Conservation (phyloP, 306 rosid species). For the Vachellia pachyceras region DNA sequence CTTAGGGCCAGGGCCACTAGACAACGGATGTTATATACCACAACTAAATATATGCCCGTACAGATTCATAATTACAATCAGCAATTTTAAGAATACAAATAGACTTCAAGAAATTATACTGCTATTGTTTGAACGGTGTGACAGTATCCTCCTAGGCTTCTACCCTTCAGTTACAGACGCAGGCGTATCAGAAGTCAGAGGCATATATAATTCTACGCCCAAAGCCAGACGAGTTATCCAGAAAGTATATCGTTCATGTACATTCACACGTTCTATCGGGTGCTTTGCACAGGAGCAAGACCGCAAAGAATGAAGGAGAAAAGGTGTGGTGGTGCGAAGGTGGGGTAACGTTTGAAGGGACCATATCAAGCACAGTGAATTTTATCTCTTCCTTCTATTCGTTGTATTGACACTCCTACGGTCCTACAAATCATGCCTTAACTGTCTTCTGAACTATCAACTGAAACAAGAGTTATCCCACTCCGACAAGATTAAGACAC, state of each 20-base stretch:
- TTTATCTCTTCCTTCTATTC: background rate
- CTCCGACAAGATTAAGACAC: background rate
- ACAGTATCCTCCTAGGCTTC: background rate
- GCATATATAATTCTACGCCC: background rate
- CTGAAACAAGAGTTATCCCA: background rate
- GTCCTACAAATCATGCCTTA: background rate
- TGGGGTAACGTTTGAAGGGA: background rate
- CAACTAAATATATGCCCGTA: background rate
- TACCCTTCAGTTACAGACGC: slow-evolving; percentile 4
- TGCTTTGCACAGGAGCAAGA: background rate
- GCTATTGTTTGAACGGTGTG: slow-evolving; percentile 21
- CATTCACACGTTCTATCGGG: background rate
- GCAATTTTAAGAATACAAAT: slow-evolving; percentile 12
- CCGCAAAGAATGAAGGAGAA: background rate
- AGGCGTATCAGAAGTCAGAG: background rate
- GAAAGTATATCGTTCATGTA: background rate
- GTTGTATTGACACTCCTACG: background rate
- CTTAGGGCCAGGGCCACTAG: too few species aligned
- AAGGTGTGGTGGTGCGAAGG: background rate
- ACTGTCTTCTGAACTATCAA: slow-evolving; percentile 21
- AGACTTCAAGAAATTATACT: slow-evolving; percentile 3
- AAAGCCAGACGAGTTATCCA: slow-evolving; percentile 12
- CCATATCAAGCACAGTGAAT: background rate
- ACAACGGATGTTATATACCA: too few species aligned
- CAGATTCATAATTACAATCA: slow-evolving; percentile 18